These are phyloP conservation scores for Bidens hawaiensis DNA, from an alignment of 140 eudicot species.

Conservation along the genomic window DNA sequence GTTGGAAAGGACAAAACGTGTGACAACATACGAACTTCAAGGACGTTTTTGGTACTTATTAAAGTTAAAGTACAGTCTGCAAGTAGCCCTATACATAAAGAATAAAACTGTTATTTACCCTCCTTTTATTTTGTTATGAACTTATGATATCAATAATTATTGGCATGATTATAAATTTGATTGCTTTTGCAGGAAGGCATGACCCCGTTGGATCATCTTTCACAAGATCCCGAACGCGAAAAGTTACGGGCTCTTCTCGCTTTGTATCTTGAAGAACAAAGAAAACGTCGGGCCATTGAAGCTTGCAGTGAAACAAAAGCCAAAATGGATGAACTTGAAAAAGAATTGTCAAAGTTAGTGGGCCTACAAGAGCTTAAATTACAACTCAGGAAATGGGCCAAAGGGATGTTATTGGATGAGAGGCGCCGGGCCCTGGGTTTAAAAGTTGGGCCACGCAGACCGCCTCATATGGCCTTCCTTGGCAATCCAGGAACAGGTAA, in stretches of 20 bases:
- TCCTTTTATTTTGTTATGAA: not conserved
- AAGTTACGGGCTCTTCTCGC: conserved; percentile 50
- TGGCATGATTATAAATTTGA: not conserved
- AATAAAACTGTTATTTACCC: too few relatives aligned
- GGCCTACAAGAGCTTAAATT: conserved; percentile 77
- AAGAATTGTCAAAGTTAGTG: conserved; percentile 64
- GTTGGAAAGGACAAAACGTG: too few relatives aligned
- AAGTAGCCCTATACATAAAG: too few relatives aligned
- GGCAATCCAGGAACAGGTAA: conserved; percentile 97
- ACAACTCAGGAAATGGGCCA: conserved; percentile 48
- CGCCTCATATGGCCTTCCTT: conserved; percentile 97
- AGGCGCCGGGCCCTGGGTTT: conserved; percentile 93
- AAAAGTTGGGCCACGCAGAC: conserved; percentile 71
- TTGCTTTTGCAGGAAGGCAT: conserved; percentile 59
- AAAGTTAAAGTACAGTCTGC: too few relatives aligned
- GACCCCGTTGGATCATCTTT: conserved; percentile 88
- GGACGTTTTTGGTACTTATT: too few relatives aligned
- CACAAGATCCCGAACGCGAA: conserved; percentile 42
- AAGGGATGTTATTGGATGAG: conserved; percentile 82
- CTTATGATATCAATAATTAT: not conserved
- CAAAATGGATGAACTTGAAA: conserved; percentile 91
- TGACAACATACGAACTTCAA: too few relatives aligned
- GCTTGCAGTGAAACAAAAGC: conserved; percentile 87
- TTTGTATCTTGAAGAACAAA: conserved; percentile 66
- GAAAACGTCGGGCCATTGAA: conserved; percentile 70